phyloP scores from a whole-genome alignment of 306 rosid genomes.

The Acacia acuminata region DNA sequence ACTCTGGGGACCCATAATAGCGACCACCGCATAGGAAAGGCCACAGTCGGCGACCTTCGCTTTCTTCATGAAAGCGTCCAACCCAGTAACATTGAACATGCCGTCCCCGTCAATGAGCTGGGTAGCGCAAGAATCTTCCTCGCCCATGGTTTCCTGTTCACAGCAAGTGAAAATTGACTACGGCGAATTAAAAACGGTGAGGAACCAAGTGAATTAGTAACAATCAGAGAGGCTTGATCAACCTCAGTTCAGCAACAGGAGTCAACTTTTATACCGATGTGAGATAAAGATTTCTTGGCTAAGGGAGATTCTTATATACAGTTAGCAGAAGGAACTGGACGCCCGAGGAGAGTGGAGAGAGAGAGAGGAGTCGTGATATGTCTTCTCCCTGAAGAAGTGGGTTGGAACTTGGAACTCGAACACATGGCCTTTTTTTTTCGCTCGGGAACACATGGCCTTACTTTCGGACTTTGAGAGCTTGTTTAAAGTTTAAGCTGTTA shows the following conservation, averaged over 20 bases:
- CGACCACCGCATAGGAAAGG: slow-evolving; percentile 84
- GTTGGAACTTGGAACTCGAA: neutral
- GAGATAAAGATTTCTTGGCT: neutral
- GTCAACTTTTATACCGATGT: neutral
- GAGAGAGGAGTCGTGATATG: neutral
- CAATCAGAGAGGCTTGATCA: neutral
- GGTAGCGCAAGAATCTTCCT: slow-evolving; percentile 56
- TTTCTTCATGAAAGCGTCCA: slow-evolving; percentile 52
- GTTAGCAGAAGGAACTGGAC: neutral
- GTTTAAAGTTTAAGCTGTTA: neutral
- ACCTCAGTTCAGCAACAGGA: neutral
- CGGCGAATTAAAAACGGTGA: neutral
- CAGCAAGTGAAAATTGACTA: neutral
- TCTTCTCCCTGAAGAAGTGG: neutral
- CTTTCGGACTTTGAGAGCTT: neutral
- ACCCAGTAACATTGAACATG: slow-evolving; percentile 65
- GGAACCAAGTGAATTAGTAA: neutral
- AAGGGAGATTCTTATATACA: neutral
- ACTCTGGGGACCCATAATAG: slow-evolving; percentile 98
- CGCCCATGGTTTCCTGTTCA: slow-evolving; percentile 14
- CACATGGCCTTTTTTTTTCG: neutral
- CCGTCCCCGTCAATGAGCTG: slow-evolving; percentile 83
- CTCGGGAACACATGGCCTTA: neutral
- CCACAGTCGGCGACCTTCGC: slow-evolving; percentile 56
- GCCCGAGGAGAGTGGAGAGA: neutral